Percentiles rank a stretch among this genome's conserved stretches.
Evolutionary conservation across 164 flowering plant species (phyloP).

Genomic region (Berberis vulgaris): DNA sequence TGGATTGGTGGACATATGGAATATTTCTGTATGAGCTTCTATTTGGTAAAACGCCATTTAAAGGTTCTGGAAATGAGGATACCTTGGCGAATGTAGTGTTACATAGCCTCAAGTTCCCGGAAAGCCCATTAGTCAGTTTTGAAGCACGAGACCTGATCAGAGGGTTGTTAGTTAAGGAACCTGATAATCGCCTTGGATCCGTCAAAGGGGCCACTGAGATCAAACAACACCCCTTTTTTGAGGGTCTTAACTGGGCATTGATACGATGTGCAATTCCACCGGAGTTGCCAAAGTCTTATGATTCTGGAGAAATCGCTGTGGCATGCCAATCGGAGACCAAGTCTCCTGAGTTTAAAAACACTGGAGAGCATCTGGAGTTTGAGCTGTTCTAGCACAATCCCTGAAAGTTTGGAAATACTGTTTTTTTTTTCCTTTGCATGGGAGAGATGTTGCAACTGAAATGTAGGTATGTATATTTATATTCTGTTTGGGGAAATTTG

Average conservation of each 20-base stretch:
- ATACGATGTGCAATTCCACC: slow-evolving; percentile 77
- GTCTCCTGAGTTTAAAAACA: slow-evolving; percentile 15
- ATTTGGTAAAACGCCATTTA: slow-evolving; percentile 81
- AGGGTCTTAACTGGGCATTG: slow-evolving; percentile 83
- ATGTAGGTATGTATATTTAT: slow-evolving; percentile 3
- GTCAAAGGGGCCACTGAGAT: slow-evolving; percentile 79
- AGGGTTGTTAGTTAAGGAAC: slow-evolving; percentile 61
- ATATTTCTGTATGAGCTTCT: slow-evolving; percentile 74
- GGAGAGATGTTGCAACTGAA: not conserved
- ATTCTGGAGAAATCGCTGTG: slow-evolving; percentile 18
- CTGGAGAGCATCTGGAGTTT: slow-evolving; percentile 37
- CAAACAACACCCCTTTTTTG: slow-evolving; percentile 75
- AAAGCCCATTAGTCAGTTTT: slow-evolving; percentile 46
- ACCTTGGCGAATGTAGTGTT: slow-evolving; percentile 66
- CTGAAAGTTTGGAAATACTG: slow-evolving; percentile 1
- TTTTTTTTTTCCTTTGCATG: not conserved
- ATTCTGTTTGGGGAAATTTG: too few relatives aligned
- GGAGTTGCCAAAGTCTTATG: slow-evolving; percentile 43
- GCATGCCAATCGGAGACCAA: slow-evolving; percentile 21
- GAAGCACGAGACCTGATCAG: slow-evolving; percentile 69
- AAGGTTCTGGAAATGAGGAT: slow-evolving; percentile 63
- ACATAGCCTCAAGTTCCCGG: slow-evolving; percentile 57
- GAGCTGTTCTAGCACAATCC: slow-evolving; percentile 41
- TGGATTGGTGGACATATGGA: slow-evolving; percentile 96
- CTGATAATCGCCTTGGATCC: slow-evolving; percentile 68